Percentiles rank a stretch among this genome's conserved stretches.
Evolutionary conservation across 2,329 filamentous ascomycete species (phyloP).

Genomic region (Paecilomyces variotii): DNA sequence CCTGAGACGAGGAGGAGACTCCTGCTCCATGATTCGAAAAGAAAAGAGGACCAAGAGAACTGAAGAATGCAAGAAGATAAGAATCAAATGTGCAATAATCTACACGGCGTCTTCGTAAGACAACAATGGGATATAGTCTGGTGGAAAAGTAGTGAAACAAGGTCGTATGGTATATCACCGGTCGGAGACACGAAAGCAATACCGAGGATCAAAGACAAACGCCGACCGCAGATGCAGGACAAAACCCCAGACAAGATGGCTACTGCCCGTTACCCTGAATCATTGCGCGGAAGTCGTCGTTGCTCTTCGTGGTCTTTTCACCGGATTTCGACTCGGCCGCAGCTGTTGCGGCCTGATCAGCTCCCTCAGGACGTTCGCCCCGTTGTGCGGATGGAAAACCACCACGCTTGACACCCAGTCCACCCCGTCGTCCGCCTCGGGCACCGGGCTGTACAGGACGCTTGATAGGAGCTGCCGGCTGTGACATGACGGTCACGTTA

Average conservation of each 20-base stretch:
- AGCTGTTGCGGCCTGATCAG: slow-evolving; percentile 2
- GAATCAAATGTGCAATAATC: background rate
- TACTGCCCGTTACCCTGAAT: slow-evolving; percentile 34
- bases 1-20: background rate
- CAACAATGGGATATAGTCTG: background rate
- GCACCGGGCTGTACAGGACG: slow-evolving; percentile 39
- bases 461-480: slow-evolving; percentile 30
- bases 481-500: slow-evolving; percentile 21
- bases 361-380: slow-evolving; percentile 7
- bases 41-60: background rate
- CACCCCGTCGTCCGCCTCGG: slow-evolving; percentile 38
- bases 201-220: slow-evolving; percentile 14
- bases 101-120: background rate
- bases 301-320: slow-evolving; percentile 42
- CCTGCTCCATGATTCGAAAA: background rate
- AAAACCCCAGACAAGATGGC: slow-evolving; percentile 7
- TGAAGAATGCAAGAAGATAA: background rate
- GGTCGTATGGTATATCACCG: background rate
- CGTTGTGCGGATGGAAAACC: slow-evolving; percentile 5
- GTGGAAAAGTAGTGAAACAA: background rate
- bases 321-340: slow-evolving; percentile 3
- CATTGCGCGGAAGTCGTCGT: slow-evolving; percentile 51
- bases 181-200: slow-evolving; percentile 5
- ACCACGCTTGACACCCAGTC: slow-evolving; percentile 42
- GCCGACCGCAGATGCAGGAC: slow-evolving; percentile 4